These are phyloP conservation scores for Boletus rubescentipes DNA, from an alignment of 768 basidiomycete genomes.

Conservation along the genomic window DNA sequence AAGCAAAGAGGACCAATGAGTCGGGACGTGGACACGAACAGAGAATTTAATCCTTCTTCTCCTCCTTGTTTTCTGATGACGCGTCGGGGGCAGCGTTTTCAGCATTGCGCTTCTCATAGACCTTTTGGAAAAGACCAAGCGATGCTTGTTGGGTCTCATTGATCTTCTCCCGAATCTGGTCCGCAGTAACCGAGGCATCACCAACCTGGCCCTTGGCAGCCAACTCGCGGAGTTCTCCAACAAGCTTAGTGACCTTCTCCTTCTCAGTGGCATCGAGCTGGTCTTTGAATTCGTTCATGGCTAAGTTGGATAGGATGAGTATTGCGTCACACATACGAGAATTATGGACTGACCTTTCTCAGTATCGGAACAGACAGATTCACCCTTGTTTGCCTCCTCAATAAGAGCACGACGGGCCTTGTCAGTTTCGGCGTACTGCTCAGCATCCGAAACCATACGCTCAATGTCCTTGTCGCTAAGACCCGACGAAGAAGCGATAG, in stretches of 20 bases:
- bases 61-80: constrained; percentile 48
- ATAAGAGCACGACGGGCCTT: constrained; percentile 85
- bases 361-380: constrained; percentile 90
- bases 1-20: constrained; percentile 5
- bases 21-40: neutral
- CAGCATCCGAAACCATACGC: constrained; percentile 93
- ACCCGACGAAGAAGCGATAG: constrained; percentile 96
- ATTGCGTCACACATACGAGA: neutral
- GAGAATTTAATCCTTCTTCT: constrained; percentile 79
- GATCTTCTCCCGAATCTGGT: constrained; percentile 89
- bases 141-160: constrained; percentile 93
- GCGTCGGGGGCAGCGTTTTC: constrained; percentile 56
- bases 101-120: constrained; percentile 88
- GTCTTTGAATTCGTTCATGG: constrained; percentile 97
- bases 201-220: constrained; percentile 87
- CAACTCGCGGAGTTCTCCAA: constrained; percentile 85
- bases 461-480: constrained; percentile 96
- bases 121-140: constrained; percentile 96
- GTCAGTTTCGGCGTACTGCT: constrained; percentile 91
- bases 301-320: constrained; percentile 37
- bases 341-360: constrained; percentile 72
- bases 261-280: constrained; percentile 91
- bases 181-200: constrained; percentile 78
- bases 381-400: constrained; percentile 96
- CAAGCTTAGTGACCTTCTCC: constrained; percentile 88